Base-by-base conservation (phyloP, 1,284 basidiomycete species). In the Rhodotorula sp. region DNA sequence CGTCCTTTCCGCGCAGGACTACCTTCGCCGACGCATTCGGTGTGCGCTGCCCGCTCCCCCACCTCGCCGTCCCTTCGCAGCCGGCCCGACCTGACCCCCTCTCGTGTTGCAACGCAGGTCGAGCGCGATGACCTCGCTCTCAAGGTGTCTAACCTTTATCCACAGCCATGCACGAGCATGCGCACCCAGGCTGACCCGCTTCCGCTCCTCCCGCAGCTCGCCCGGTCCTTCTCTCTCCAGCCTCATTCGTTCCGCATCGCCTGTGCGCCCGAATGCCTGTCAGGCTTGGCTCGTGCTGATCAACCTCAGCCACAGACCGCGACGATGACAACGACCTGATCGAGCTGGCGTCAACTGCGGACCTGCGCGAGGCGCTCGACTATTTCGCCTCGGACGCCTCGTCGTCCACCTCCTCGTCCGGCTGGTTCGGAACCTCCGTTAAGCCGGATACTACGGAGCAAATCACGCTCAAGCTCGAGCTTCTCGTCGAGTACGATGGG, bases 281-380 rank as follows among this genome's bases (percentile, higher is more conserved):
- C 5, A 17, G 0, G 12, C 3, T 22, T 22, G 44, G 5, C 19
- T 7, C 46, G 25, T 1, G n/a, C 34, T 60, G 13, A 50, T 6
- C 21, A 6, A 8, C 9, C n/a, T 2, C 36, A 3, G 7, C 2
- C 27, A n/a, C 55, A 66, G 69, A 69, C 46, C 64, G 51, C 44
- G 71, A 72, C 56, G 67, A 70, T 61, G 71, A 72, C 48, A 66
- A 69, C 37, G 67, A 70, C 54, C 46, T 66, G 12, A 66, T 65
- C 46, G 60, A 59, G 27, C 48, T 72, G 44, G 44, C 27, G 1
- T 61, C 64, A 17, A 17, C 64, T 15, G 15, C 65, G n/a, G 71
- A 69, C 54, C 57, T 72, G 10, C 29, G 22, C 44, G 71, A 72
- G 27, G 61, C 55, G 7, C 41, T 70, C 57, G 50, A 57, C 48